Evolutionary conservation across 768 basidiomycete species (phyloP), one percentile per base, ranked within the genome.

Genomic region (Suillus weaverae): DNA sequence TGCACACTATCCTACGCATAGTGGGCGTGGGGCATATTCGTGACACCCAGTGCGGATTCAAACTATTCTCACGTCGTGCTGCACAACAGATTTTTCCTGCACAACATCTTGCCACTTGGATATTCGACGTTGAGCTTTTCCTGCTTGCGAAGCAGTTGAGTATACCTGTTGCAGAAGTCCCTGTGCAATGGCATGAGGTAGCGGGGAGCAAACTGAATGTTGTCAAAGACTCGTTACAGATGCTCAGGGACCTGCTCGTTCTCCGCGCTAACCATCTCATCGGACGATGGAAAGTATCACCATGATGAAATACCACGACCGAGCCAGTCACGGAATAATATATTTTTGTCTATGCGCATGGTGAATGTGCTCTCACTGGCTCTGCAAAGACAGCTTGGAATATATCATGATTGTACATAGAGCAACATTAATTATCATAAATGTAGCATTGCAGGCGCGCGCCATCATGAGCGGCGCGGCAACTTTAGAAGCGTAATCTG

Each of bases 1-100:
- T 98, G 64, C 96, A 98, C 75, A 89, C 92, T 22, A 88, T 95
- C 73, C 84, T 97, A 10, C 88, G 90, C 41, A 85, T 97, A 54
- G 88, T 97, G 36, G 95, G 96, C 55, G 94, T 95, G 4, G 90
- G 90, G 9, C 89, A 94, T 72, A 91, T 97, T 66, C 87, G 92
- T 32, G 95, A 97, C 79, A 98, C 96, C 20, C 96, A 97, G 74
- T 97, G 96, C 73, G 96, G 96, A 38, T 98, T 98, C 87, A 98
- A 98, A 78, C 85, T 98, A 33, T 96, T 97, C 78, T 89, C 94
- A 18, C 92, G 94, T 13, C 71, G 81, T 4, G 89, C 95, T 0
- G 95, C 95, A 10, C 86, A 83, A 60, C 85, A 85, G 64, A 88
- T 98, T 66, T 98, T 97, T 77, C 94, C 94, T 1, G 82, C 83